phyloP scores from a whole-genome alignment of 805 yeast genomes.

The Priceomyces castillae region DNA sequence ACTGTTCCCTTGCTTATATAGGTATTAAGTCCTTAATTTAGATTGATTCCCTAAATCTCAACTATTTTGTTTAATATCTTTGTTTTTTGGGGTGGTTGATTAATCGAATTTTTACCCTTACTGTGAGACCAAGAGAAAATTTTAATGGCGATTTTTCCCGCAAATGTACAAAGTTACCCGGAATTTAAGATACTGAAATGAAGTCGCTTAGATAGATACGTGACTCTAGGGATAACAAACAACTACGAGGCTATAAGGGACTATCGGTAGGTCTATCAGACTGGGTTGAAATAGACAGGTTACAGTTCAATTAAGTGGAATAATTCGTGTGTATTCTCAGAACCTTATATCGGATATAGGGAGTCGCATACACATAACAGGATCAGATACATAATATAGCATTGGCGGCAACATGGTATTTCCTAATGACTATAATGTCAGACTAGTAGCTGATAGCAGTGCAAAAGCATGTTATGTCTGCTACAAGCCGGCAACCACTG shows the following conservation, averaged over 20 bases:
- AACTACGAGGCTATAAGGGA: too few relatives aligned
- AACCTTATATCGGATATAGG: neutral
- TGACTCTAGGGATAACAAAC: neutral
- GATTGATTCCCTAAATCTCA: constrained; percentile 5
- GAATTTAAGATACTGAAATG: neutral
- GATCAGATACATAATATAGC: neutral
- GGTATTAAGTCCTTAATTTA: constrained; percentile 5
- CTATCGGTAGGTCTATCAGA: too few relatives aligned
- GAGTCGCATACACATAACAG: neutral
- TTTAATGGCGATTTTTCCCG: constrained; percentile 7
- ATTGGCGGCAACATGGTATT: constrained; percentile 12
- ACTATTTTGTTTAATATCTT: constrained; percentile 2
- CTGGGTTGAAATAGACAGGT: too few relatives aligned
- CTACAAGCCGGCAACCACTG: constrained; percentile 47
- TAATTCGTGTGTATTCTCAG: neutral
- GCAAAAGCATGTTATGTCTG: constrained; percentile 49
- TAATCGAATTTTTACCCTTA: constrained; percentile 3
- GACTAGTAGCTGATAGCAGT: constrained; percentile 42
- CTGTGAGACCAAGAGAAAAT: constrained; percentile 6
- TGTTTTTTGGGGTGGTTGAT: constrained; percentile 6
- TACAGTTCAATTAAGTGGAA: neutral
- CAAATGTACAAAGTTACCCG: constrained; percentile 3
- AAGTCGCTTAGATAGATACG: neutral
- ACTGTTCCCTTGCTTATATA: neutral
- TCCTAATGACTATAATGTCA: constrained; percentile 39